Base-by-base conservation (phyloP, 306 rosid species). In the Quercus berberidifolia region DNA sequence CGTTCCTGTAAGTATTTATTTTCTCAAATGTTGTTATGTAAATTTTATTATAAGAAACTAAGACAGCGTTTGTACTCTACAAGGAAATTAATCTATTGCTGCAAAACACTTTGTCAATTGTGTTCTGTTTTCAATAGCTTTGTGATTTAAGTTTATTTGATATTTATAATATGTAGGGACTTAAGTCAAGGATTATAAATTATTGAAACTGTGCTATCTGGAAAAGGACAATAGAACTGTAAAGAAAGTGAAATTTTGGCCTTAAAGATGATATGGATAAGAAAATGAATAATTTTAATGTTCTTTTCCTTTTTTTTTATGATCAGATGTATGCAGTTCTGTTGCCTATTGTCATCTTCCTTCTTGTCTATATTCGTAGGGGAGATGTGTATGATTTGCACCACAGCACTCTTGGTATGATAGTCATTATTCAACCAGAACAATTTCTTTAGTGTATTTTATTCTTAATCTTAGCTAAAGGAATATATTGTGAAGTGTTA, bases 321-420 rank as follows among this genome's bases (percentile, higher is more conserved):
- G 77, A 43, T 76, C 91, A 95, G 99, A 69, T 95, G 51, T 93
- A 90, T 71, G 88, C 98, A 52, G 89, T 95, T 73, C 58, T 95
- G 89, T 71, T 95, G 88, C 99, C 99, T 14, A 82, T 91, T 71
- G 78, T 73, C 28, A 80, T 95, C 73, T 91, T 91, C 86, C 62
- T 93, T 31, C 26, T 90, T 57, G 18, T 89, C 82, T 95, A 95
- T 72, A 49, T 81, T 76, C 92, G 97, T 9, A 84, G 97, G 87
- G 86, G 90, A 80, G 89, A 87, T 81, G 98, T 95, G 65, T 93
- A 93, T 83, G 99, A 95, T 88, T 86, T 95, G 81, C 99, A 95
- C 84, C 87, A 93, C 80, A 83, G 94, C 79, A 54, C 88, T 87
- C 86, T 95, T 65, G 99, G 99, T 95, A 89, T 78, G 41, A 18